phyloP scores from a whole-genome alignment of 441 rosid genomes.

The Adansonia grandidieri region DNA sequence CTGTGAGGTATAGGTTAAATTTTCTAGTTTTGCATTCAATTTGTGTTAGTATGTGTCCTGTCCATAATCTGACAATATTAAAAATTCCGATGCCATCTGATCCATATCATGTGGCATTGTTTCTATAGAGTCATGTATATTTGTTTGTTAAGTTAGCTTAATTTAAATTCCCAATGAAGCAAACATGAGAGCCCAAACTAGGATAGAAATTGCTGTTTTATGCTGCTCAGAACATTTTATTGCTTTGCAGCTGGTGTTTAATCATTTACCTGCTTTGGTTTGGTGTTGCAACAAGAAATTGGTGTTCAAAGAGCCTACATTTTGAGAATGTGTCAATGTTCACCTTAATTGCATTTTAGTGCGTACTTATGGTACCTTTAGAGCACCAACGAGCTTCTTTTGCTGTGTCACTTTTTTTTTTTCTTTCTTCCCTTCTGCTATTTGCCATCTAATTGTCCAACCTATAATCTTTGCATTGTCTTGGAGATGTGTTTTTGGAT shows the following conservation, averaged over 20 bases:
- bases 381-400: neutral
- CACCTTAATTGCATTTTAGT: constrained; percentile 18
- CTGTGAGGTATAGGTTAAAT: constrained; percentile 63
- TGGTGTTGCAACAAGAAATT: neutral
- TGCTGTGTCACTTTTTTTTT: neutral
- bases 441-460: neutral
- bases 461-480: neutral
- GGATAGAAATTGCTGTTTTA: neutral
- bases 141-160: constrained; percentile 1
- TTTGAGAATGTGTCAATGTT: neutral
- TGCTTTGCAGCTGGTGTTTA: neutral
- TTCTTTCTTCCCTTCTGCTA: neutral
- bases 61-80: neutral
- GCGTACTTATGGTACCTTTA: neutral
- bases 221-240: neutral
- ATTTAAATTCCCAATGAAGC: neutral
- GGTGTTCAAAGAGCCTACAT: neutral
- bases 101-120: neutral
- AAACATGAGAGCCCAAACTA: neutral
- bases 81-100: neutral
- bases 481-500: neutral
- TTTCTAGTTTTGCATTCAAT: neutral
- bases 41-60: neutral
- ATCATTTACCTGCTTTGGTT: constrained; percentile 9
- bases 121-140: neutral